phyloP scores from a whole-genome alignment of 192 early-diverging fungal species.

The Gigaspora rosea region DNA sequence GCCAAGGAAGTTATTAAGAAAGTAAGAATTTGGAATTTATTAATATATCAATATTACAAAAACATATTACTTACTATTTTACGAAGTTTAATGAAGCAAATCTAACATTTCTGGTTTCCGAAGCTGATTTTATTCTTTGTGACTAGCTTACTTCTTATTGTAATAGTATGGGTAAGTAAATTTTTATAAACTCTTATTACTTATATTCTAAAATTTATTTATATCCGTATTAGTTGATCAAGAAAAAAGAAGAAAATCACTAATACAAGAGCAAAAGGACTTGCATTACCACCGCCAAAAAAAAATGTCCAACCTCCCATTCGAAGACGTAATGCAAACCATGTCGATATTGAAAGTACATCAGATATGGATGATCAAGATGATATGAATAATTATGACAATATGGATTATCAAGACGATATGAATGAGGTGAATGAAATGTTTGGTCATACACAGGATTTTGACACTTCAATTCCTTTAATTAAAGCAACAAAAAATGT shows the following conservation, averaged over 20 bases:
- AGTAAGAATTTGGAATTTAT: background rate
- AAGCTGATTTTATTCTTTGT: background rate
- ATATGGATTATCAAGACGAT: too few relatives aligned
- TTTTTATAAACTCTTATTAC: too few relatives aligned
- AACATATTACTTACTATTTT: background rate
- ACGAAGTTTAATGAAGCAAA: background rate
- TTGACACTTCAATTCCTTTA: too few relatives aligned
- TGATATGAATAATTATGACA: too few relatives aligned
- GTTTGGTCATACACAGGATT: too few relatives aligned
- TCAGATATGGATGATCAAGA: too few relatives aligned
- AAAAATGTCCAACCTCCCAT: background rate
- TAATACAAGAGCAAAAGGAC: background rate
- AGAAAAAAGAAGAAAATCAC: background rate
- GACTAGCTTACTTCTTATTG: constrained; percentile 2
- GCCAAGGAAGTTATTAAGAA: background rate
- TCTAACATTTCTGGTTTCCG: background rate
- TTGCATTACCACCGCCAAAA: background rate
- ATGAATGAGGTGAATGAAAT: too few relatives aligned
- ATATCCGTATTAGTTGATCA: background rate
- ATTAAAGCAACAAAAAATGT: too few relatives aligned
- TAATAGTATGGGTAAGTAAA: background rate
- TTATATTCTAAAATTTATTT: background rate
- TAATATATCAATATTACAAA: too few relatives aligned
- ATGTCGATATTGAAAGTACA: too few relatives aligned
- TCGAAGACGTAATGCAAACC: too few relatives aligned